These are phyloP conservation scores for Nitzschia putrida DNA, from an alignment of 108 stramenopile species.

Conservation along the genomic window DNA sequence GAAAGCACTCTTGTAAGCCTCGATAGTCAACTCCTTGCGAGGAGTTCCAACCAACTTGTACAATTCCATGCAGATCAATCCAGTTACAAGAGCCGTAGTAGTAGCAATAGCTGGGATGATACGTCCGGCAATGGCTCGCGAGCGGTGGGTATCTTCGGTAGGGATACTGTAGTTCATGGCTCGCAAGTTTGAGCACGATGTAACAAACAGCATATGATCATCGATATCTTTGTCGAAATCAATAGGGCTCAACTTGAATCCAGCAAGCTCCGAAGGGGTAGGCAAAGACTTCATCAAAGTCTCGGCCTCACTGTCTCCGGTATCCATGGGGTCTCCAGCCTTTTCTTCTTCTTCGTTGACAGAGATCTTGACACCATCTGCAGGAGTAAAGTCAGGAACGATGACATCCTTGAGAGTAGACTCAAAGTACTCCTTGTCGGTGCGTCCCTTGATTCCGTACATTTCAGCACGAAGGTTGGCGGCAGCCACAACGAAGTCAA, in stretches of 20 bases:
- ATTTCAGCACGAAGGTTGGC: constrained; percentile 93
- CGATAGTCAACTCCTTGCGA: constrained; percentile 85
- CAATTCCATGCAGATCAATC: constrained; percentile 94
- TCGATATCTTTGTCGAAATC: constrained; percentile 99
- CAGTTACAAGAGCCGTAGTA: constrained; percentile 97
- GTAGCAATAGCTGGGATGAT: constrained; percentile 99
- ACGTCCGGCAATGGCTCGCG: constrained; percentile 96
- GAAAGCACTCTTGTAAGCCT: constrained; percentile 95
- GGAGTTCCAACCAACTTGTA: constrained; percentile 93
- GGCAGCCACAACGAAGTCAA: constrained; percentile 91
- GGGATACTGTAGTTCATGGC: constrained; percentile 96
- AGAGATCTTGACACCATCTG: constrained; percentile 96
- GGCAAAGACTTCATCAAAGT: constrained; percentile 72
- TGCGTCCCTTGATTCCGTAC: constrained; percentile 87
- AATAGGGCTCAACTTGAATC: constrained; percentile 85
- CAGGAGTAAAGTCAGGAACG: constrained; percentile 92
- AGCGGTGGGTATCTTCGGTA: constrained; percentile 95
- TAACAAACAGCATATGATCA: constrained; percentile 96
- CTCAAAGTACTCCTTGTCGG: constrained; percentile 79
- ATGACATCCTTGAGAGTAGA: constrained; percentile 81
- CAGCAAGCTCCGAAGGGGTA: constrained; percentile 79
- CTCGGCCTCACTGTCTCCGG: constrained; percentile 63
- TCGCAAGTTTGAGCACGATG: constrained; percentile 94
- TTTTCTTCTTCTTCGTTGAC: constrained; percentile 91
- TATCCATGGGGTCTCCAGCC: constrained; percentile 37